phyloP scores from a whole-genome alignment of 2,329 filamentous ascomycete genomes.

The Calycina herbarum region DNA sequence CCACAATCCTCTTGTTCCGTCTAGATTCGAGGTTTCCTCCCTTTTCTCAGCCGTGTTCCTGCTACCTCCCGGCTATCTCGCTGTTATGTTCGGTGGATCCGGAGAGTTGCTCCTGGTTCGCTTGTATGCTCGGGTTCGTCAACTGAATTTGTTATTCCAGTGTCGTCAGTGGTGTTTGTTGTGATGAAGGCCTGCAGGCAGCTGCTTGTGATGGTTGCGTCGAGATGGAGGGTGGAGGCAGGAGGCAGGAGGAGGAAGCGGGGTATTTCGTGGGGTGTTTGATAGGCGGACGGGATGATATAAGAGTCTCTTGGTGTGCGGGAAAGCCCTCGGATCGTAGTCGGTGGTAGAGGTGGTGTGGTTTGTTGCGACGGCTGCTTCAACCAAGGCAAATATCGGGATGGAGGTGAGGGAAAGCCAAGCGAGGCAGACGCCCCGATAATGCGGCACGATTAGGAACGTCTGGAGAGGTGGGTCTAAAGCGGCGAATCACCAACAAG shows the following conservation, averaged over 20 bases:
- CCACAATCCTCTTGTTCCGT: not conserved
- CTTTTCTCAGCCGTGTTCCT: not conserved
- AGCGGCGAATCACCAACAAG: slow-evolving; percentile 2
- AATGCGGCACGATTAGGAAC: slow-evolving; percentile 20
- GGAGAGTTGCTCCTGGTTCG: not conserved
- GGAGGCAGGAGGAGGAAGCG: not conserved
- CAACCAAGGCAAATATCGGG: slow-evolving; percentile 19
- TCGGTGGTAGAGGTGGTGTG: not conserved
- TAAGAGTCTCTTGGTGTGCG: not conserved
- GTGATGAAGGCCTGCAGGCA: not conserved
- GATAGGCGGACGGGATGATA: slow-evolving; percentile 7
- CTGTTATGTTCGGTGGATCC: not conserved
- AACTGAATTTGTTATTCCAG: not conserved
- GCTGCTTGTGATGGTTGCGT: not conserved
- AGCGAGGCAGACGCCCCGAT: slow-evolving; percentile 11
- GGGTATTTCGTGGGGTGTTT: not conserved
- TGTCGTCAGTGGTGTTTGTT: not conserved
- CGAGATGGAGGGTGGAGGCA: not conserved
- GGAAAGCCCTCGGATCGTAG: not conserved
- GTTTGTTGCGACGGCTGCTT: not conserved
- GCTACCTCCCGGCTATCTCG: not conserved
- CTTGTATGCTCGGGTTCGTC: not conserved
- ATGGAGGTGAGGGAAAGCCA: slow-evolving; percentile 7
- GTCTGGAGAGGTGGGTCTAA: not conserved
- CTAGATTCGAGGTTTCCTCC: not conserved